Conservation (phyloP, 441 rosid genomes). For the Croton setiger region DNA sequence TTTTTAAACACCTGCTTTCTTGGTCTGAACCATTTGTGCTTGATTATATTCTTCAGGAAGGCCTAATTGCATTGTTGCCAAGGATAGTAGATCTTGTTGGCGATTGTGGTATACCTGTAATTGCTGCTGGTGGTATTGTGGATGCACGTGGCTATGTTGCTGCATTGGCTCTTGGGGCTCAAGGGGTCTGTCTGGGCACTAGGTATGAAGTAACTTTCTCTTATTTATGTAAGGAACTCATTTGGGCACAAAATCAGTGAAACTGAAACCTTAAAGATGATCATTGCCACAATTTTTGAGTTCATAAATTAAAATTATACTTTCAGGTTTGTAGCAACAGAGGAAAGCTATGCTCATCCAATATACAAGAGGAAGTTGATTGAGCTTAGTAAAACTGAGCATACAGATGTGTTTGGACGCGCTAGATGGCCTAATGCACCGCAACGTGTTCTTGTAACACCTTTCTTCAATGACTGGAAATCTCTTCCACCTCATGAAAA, state of each 20-base stretch:
- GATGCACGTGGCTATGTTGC: conserved; percentile 86
- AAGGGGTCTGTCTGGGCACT: conserved; percentile 81
- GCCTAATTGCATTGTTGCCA: conserved; percentile 65
- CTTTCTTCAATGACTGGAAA: conserved; percentile 62
- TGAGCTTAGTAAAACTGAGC: conserved; percentile 57
- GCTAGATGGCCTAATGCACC: conserved; percentile 91
- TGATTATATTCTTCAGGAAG: conserved; percentile 41
- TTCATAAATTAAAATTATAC: not conserved
- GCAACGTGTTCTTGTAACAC: conserved; percentile 61
- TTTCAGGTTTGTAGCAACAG: conserved; percentile 72
- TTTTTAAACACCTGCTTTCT: too few relatives aligned
- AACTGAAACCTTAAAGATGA: not conserved
- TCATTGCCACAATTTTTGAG: not conserved
- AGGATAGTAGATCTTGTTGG: conserved; percentile 67
- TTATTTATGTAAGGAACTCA: too few relatives aligned
- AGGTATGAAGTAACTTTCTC: conserved; percentile 45
- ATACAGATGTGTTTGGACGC: conserved; percentile 72
- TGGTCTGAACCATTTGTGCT: conserved; percentile 8
- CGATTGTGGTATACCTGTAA: conserved; percentile 59
- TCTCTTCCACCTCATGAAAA: conserved; percentile 45
- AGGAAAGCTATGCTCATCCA: conserved; percentile 84
- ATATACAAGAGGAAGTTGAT: conserved; percentile 65
- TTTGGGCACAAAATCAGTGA: not conserved
- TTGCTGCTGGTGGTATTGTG: conserved; percentile 79
- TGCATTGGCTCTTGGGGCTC: conserved; percentile 86